Percentiles rank a stretch among this genome's conserved stretches.
Conservation (phyloP, 2,329 filamentous ascomycete genomes). For the Diaporthe sp. region DNA sequence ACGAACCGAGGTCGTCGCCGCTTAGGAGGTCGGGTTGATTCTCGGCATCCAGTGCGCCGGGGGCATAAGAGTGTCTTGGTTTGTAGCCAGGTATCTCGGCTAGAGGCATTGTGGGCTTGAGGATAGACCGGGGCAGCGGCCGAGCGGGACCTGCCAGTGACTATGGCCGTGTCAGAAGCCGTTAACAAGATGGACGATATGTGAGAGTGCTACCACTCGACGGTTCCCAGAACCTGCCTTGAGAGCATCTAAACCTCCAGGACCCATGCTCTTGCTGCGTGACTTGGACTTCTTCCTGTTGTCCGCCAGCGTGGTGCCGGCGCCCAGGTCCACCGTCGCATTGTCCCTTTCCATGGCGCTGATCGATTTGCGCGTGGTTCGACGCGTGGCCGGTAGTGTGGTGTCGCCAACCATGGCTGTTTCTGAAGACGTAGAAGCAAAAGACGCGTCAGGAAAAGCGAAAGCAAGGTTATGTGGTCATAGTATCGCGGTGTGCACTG, state of each 20-base stretch:
- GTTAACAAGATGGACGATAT: constrained; percentile 50
- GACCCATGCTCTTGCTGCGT: constrained; percentile 95
- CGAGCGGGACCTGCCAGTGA: constrained; percentile 67
- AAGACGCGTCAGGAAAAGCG: constrained; percentile 12
- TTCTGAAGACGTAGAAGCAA: not conserved
- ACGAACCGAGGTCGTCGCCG: constrained; percentile 49
- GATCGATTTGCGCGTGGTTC: constrained; percentile 77
- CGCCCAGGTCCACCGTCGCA: constrained; percentile 75
- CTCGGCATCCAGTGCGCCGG: constrained; percentile 55
- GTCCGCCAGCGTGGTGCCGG: constrained; percentile 65
- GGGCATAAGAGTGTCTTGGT: constrained; percentile 62
- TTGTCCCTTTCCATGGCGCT: constrained; percentile 83
- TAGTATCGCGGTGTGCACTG: constrained; percentile 14
- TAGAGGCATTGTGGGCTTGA: constrained; percentile 83
- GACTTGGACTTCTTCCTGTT: constrained; percentile 73
- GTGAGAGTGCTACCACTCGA: constrained; percentile 72
- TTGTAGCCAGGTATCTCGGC: constrained; percentile 78
- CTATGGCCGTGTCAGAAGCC: constrained; percentile 52
- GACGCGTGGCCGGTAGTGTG: constrained; percentile 69
- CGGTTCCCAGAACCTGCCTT: constrained; percentile 82
- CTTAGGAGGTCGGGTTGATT: constrained; percentile 62
- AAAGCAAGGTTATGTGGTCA: constrained; percentile 31
- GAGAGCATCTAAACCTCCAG: constrained; percentile 87
- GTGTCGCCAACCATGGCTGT: constrained; percentile 51
- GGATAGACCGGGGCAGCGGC: constrained; percentile 75